Percentiles rank a stretch among this genome's conserved stretches.
phyloP scores from a whole-genome alignment of 345 rosid genomes.

The Erucastrum elatum region DNA sequence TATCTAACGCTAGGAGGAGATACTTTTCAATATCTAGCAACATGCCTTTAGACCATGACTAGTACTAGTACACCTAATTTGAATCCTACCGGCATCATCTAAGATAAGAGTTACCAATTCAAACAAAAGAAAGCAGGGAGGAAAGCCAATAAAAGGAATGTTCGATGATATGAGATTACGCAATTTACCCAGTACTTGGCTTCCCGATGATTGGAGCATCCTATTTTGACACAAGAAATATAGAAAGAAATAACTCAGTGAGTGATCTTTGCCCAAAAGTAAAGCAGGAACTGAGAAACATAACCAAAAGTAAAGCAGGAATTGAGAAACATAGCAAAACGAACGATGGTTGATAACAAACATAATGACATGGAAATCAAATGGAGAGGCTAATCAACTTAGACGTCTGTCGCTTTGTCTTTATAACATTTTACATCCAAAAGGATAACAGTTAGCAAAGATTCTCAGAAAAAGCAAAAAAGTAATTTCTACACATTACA shows the following conservation, averaged over 20 bases:
- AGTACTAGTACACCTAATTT: conserved; percentile 9
- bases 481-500: neutral
- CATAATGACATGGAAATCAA: conserved; percentile 15
- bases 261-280: conserved; percentile 10
- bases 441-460: neutral
- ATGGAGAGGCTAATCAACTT: conserved; percentile 9
- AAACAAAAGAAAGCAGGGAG: conserved; percentile 16
- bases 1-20: conserved; percentile 3
- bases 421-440: neutral
- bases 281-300: neutral
- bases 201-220: conserved; percentile 89
- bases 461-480: neutral
- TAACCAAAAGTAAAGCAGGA: neutral
- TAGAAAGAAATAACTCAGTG: conserved; percentile 11
- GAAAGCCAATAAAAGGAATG: neutral
- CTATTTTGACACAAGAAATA: conserved; percentile 47
- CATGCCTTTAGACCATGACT: conserved; percentile 18
- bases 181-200: conserved; percentile 74
- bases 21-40: conserved; percentile 20
- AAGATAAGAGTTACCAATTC: conserved; percentile 8
- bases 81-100: neutral
- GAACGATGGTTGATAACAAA: neutral
- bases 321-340: neutral
- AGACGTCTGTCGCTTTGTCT: neutral
- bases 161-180: conserved; percentile 20